Evolutionary conservation across 495 filamentous ascomycete genomes (phyloP).

Genomic region (Amphirosellinia nigrospora): DNA sequence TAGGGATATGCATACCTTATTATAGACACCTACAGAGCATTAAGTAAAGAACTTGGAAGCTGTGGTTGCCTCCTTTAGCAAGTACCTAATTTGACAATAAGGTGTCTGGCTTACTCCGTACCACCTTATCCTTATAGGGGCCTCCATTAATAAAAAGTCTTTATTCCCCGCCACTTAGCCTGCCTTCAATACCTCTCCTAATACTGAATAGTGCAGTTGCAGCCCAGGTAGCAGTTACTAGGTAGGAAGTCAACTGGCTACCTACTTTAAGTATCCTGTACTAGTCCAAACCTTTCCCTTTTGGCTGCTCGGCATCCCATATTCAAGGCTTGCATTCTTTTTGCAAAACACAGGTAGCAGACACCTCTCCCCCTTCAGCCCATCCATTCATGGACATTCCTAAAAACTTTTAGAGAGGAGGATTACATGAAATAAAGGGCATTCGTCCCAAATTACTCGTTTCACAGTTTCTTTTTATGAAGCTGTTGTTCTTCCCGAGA

Average conservation of each 20-base stretch:
- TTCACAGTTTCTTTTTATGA: too few species aligned
- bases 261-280: too few species aligned
- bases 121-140: too few species aligned
- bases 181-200: not conserved
- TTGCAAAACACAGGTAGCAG: not conserved
- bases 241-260: not conserved
- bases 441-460: not conserved
- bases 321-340: slow-evolving; percentile 7
- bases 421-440: slow-evolving; percentile 3
- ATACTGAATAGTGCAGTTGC: not conserved
- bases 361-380: not conserved
- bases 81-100: too few species aligned
- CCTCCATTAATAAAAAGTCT: slow-evolving; percentile 4
- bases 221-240: not conserved
- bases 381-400: not conserved
- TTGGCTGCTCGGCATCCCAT: not conserved
- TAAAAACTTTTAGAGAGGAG: not conserved
- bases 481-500: too few species aligned
- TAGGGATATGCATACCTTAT: too few species aligned
- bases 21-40: too few species aligned
- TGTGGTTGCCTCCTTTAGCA: too few species aligned
- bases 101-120: too few species aligned
- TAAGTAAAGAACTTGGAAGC: too few species aligned
- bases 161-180: slow-evolving; percentile 3
- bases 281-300: slow-evolving; percentile 12